Percentiles rank a stretch among this genome's conserved stretches.
phyloP scores from a whole-genome alignment of 1,284 basidiomycete species.

The Malassezia sp. region DNA sequence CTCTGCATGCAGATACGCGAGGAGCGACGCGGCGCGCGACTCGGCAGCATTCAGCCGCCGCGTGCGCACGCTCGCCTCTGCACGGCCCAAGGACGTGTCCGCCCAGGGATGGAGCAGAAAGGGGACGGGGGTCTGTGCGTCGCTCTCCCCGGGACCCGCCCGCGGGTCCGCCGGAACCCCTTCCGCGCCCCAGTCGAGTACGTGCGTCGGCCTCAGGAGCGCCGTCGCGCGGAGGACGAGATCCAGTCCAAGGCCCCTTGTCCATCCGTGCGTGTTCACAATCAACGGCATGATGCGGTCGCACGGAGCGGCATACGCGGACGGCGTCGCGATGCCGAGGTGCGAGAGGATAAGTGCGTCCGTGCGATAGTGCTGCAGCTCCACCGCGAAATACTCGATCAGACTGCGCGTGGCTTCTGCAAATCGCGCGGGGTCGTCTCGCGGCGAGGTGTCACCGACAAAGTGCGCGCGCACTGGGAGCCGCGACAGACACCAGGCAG shows the following conservation, averaged over 20 bases:
- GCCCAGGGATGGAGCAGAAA: background rate
- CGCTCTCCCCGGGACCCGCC: slow-evolving; percentile 7
- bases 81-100: slow-evolving; percentile 7
- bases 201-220: slow-evolving; percentile 56
- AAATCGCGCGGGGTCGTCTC: slow-evolving; percentile 68
- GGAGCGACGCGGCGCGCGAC: slow-evolving; percentile 20
- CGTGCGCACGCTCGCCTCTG: slow-evolving; percentile 10
- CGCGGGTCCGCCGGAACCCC: slow-evolving; percentile 5
- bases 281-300: slow-evolving; percentile 57
- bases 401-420: slow-evolving; percentile 60
- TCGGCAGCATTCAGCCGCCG: slow-evolving; percentile 25
- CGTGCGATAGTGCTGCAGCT: slow-evolving; percentile 12
- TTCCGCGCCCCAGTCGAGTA: slow-evolving; percentile 52
- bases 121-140: too few relatives aligned
- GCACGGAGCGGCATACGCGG: background rate
- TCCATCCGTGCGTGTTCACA: slow-evolving; percentile 94
- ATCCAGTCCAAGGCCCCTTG: slow-evolving; percentile 81
- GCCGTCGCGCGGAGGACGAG: slow-evolving; percentile 61
- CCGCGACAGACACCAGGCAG: slow-evolving; percentile 49
- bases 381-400: slow-evolving; percentile 53
- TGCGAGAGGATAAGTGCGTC: background rate
- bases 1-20: slow-evolving; percentile 32
- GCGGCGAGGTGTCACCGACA: slow-evolving; percentile 67
- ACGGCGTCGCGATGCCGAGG: background rate
- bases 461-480: slow-evolving; percentile 67